phyloP scores from a whole-genome alignment of 371 early-diverging fungal genomes.

The Rhizopus delemar region DNA sequence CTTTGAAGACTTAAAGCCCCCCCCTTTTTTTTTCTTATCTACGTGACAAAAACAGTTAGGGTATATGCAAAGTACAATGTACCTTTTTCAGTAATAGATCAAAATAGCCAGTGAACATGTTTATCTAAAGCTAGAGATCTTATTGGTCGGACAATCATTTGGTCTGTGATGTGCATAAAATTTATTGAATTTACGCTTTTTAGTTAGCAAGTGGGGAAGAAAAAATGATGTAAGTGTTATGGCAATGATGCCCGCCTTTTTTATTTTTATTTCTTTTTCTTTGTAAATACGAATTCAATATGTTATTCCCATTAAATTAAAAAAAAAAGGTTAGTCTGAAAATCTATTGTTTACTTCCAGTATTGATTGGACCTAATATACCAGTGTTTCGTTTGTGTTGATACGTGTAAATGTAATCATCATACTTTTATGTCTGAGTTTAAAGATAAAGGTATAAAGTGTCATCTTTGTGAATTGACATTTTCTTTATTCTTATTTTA shows the following conservation, averaged over 20 bases:
- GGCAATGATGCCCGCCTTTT: neutral
- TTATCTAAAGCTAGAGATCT: too few relatives aligned
- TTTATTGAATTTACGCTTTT: neutral
- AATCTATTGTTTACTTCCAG: too few relatives aligned
- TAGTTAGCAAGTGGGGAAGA: neutral
- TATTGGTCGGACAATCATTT: too few relatives aligned
- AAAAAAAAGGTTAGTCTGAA: neutral
- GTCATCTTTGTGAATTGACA: neutral
- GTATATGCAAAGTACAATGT: too few relatives aligned
- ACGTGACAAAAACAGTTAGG: too few relatives aligned
- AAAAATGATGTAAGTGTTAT: slow-evolving; percentile 1
- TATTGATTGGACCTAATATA: too few relatives aligned
- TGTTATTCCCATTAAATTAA: neutral
- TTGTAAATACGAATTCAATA: neutral
- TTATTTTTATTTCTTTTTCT: neutral
- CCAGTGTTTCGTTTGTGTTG: neutral
- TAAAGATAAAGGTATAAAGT: neutral
- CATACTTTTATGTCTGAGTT: neutral
- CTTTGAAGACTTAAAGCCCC: too few relatives aligned
- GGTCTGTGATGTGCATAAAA: too few relatives aligned
- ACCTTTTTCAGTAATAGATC: too few relatives aligned
- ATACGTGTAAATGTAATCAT: neutral
- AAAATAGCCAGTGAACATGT: too few relatives aligned
- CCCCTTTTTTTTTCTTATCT: too few relatives aligned
- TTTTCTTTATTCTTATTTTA: neutral